Evolutionary conservation across 192 early-diverging fungal species (phyloP), one percentile per base, ranked within the genome.

Genomic region (Backusella liffmaniae): DNA sequence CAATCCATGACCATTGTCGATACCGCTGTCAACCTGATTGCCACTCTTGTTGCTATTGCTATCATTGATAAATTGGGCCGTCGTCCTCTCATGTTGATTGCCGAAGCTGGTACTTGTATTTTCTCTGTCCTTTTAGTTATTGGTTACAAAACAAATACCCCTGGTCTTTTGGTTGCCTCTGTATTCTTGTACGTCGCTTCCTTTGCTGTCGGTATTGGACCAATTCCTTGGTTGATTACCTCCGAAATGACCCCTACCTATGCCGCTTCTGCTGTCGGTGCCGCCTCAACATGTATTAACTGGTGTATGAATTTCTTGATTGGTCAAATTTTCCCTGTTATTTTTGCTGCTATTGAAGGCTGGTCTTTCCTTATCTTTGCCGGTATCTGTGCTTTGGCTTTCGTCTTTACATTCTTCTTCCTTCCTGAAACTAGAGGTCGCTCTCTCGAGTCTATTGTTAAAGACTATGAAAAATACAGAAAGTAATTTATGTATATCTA

Each of bases 181-280:
- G 90, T 93, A 70, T 92, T 94, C 79, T 76, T 90, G 10, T 95
- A 92, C 83, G 93, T 92, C 65, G 91, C 90, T 34, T 86, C 84
- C 70, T 96, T 95, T 83, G 92, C 92, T 65, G 82, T 96, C 29
- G 95, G 94, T 37, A 82, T 94, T 5, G 94, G 94, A 39, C 90
- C 91, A 3, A 93, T 95, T 65, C 93, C 95, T 8, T 96, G 94
- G 93, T 82, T 94, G 26, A 86, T 93, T 46, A 84, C 91, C 2
- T 90, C 92, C 16, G 94, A 96, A 73, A 85, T 94, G 73, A 83
- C 91, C 8, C 94, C 95, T 1, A 86, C 89, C 7, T 92, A 92
- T 75, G 93, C 92, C 0, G 84, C 92, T 65, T 90, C 91, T 0
- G 78, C 92, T 7, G 91, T 92, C 30, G 89, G 90, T 0, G 87